A percentile compares a stretch with the other conserved stretches of the same genome.
Conservation (phyloP, 31 red algal species). For the Odonthalia washingtoniensis region DNA sequence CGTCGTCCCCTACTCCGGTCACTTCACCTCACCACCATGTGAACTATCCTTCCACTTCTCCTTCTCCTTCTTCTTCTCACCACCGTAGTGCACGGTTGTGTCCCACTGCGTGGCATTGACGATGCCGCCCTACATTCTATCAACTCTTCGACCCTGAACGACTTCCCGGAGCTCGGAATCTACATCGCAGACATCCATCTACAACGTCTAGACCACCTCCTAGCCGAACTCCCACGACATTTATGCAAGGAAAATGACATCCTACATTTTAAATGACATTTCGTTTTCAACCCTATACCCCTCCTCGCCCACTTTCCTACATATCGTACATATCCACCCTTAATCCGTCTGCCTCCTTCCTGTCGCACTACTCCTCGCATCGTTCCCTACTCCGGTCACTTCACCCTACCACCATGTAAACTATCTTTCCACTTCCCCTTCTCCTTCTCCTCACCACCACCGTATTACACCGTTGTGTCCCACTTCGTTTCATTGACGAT, state of each 20-base stretch:
- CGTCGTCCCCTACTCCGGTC: no score
- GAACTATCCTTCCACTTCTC: not conserved
- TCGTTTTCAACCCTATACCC: not conserved
- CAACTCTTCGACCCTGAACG: not conserved
- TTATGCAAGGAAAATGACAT: not conserved
- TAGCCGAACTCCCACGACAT: conserved; percentile 34
- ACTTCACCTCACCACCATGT: no score
- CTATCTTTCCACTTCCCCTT: not conserved
- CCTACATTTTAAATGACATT: not conserved
- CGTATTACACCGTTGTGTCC: not conserved
- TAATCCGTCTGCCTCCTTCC: no score
- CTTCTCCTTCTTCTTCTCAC: not conserved
- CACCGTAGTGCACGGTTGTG: not conserved
- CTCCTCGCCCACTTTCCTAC: not conserved
- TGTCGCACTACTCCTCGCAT: no score
- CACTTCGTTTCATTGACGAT: not conserved
- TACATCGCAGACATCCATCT: not conserved
- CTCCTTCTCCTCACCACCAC: not conserved
- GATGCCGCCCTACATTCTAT: not conserved
- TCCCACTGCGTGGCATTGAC: not conserved
- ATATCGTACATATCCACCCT: not conserved
- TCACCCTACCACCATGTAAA: no score
- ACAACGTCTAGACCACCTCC: conserved; percentile 27
- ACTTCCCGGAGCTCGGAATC: not conserved
- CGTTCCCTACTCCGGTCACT: no score